A percentile compares a stretch with the other conserved stretches of the same genome.
Conservation (phyloP, 768 basidiomycete species). For the Boletus speciosus region DNA sequence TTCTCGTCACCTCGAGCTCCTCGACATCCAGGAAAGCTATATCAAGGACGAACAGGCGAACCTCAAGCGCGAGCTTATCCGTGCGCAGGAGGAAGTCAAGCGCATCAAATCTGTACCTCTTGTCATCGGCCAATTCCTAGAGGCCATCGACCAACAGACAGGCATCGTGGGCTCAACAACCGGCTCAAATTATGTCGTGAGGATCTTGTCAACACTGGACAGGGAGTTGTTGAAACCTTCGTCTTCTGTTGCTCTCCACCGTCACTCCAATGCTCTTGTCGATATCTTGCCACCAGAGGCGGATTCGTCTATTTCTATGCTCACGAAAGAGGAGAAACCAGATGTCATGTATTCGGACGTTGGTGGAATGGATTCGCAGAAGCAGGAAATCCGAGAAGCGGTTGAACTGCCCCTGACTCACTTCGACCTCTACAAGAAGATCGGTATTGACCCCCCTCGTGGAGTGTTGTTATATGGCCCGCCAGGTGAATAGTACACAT, state of each 20-base stretch:
- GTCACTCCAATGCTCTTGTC: conserved; percentile 97
- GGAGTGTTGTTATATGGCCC: conserved; percentile 97
- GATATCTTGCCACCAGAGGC: conserved; percentile 99
- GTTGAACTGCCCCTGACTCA: conserved; percentile 96
- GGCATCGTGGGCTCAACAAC: conserved; percentile 98
- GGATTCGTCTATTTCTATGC: conserved; percentile 94
- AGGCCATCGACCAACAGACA: conserved; percentile 96
- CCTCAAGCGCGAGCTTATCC: conserved; percentile 94
- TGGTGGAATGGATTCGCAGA: conserved; percentile 96
- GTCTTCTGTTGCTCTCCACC: conserved; percentile 95
- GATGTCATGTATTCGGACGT: conserved; percentile 93
- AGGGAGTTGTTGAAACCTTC: conserved; percentile 96
- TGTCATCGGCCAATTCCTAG: conserved; percentile 98
- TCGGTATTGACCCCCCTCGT: conserved; percentile 97
- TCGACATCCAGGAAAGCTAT: conserved; percentile 92
- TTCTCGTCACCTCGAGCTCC: conserved; percentile 90
- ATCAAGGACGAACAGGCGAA: conserved; percentile 99
- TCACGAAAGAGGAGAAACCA: conserved; percentile 91
- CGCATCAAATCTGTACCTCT: conserved; percentile 98
- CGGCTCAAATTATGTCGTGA: conserved; percentile 96
- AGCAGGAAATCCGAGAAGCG: conserved; percentile 98
- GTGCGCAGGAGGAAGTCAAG: conserved; percentile 99
- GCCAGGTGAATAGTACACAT: conserved; percentile 58
- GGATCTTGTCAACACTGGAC: conserved; percentile 95
- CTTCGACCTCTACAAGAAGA: conserved; percentile 98